Evolutionary conservation across 1,284 basidiomycete genomes (phyloP).

Genomic region (Cryptococcus floricola): DNA sequence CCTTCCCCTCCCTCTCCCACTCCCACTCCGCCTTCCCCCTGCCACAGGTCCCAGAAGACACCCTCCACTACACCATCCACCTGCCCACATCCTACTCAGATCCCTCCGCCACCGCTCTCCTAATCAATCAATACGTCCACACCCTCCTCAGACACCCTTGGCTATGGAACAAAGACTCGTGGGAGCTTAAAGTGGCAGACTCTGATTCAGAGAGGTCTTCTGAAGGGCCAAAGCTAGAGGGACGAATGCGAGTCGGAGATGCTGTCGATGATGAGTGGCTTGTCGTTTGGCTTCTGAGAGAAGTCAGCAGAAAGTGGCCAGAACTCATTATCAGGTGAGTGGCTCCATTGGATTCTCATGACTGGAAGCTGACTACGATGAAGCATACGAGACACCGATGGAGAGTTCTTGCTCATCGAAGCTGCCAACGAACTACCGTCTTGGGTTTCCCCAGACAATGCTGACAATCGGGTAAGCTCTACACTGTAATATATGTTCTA

Average conservation of each 20-base stretch:
- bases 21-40: constrained; percentile 33
- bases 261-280: constrained; percentile 98
- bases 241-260: constrained; percentile 84
- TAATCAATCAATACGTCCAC: constrained; percentile 61
- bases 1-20: constrained; percentile 18
- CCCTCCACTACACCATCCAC: constrained; percentile 69
- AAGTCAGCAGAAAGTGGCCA: constrained; percentile 72
- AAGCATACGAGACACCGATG: constrained; percentile 81
- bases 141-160: constrained; percentile 59
- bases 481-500: constrained; percentile 23
- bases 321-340: constrained; percentile 59
- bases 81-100: constrained; percentile 54
- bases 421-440: constrained; percentile 83
- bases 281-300: constrained; percentile 78
- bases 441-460: constrained; percentile 88
- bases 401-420: constrained; percentile 94
- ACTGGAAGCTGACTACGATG: not conserved
- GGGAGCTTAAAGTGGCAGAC: constrained; percentile 65
- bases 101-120: constrained; percentile 64
- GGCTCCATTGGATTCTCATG: constrained; percentile 5
- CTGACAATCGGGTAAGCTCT: constrained; percentile 79
- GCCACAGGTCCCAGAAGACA: constrained; percentile 72
- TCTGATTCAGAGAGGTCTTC: not conserved
- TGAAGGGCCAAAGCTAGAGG: constrained; percentile 54
- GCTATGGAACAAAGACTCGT: constrained; percentile 83